Base-by-base conservation (phyloP, 1,284 basidiomycete species). In the Sporisorium iseilematis-ciliati region DNA sequence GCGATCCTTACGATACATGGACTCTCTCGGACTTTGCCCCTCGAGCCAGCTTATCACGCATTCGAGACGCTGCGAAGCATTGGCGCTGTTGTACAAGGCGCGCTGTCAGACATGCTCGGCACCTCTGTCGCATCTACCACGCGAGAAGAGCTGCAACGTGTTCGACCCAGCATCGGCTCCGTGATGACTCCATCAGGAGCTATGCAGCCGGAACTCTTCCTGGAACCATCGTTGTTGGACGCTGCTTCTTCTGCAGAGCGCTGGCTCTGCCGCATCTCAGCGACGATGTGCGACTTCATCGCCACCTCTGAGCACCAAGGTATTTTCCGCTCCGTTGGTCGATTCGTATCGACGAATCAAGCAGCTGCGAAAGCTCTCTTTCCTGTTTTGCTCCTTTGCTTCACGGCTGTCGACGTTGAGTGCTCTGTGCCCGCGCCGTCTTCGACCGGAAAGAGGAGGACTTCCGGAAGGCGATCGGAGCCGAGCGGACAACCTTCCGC, bases 181-280 rank as follows among this genome's bases (percentile, higher is more conserved):
- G n/a, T 33, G 3, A 7, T 31, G 1, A 23, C 38, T 7, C 42
- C 7, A 18, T 7, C 23, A 1, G 23, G 20, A 20, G 1, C 35
- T 16, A 11, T 33, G 1, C 40, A 21, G 12, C 41, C 51, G 29
- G 49, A 53, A 16, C 18, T 29, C 42, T 18, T 63, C 41, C 41
- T 49, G 6, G 56, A 60, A 4, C 18, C 58, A 10, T 46, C 35
- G 3, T 26, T 74, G 35, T 11, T 62, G 26, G 57, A 58, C 5
- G 25, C 46, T 20, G 38, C 88, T 1, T 72, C 65, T 3, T 87
- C 90, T 49, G 92, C 91, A 78, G 57, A 87, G 18, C 60, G 57
- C 16, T 97, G 95, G 95, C 88, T 93, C 12, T 86, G 88, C 10
- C 85, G 87, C 10, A 78, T 95, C 7, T 88, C 92, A 0, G 87